Base-by-base conservation (phyloP, 2,329 filamentous ascomycete genomes). In the Botryotinia globosa region DNA sequence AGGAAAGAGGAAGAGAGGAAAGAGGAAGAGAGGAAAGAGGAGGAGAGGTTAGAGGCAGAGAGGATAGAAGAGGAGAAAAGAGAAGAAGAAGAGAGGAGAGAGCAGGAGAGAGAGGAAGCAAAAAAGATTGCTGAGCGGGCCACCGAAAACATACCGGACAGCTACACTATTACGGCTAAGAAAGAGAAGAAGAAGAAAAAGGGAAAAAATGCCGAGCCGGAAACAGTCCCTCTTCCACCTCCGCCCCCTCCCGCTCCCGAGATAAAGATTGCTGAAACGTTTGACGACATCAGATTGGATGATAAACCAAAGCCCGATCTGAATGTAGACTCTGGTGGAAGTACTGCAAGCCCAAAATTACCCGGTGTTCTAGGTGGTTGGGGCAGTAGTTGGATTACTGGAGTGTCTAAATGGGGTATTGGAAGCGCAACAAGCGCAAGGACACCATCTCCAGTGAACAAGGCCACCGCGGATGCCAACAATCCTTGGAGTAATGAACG, bases 251-350 rank as follows among this genome's bases (percentile, higher is more conserved):
- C 81, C 25, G 74, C 74, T 1, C 71, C 76, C 37, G 79, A 80
- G n/a, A 68, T 68, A 29, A 85, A 84, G 65, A 82, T 85, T 10
- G 59, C 39, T 61, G 86, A 87, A 72, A 82, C 85, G n/a, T 92
- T 93, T 76, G 86, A 92, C 62, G 90, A 93, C 42, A 89, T 94
- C 76, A 91, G 89, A 77, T 81, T 93, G 39, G 87, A 90, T 75
- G 89, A 91, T 72, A 85, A 83, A n/a, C 87, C 88, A 1, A 87
- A 88, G 72, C 79, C 89, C 9, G 87, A 90, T 74, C 79, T 89
- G 22, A 86, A 84, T 74, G 85, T 89, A 77, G 86, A 85, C 67
- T 80, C 83, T n/a, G 81, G 79, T 37, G 82, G 82, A 48, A 83
- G 83, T 54, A 72, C 32, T 44, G 58, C 79, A 79, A 20, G 59